Conservation (phyloP, 1,284 basidiomycete species). For the Wolfiporia cocos region DNA sequence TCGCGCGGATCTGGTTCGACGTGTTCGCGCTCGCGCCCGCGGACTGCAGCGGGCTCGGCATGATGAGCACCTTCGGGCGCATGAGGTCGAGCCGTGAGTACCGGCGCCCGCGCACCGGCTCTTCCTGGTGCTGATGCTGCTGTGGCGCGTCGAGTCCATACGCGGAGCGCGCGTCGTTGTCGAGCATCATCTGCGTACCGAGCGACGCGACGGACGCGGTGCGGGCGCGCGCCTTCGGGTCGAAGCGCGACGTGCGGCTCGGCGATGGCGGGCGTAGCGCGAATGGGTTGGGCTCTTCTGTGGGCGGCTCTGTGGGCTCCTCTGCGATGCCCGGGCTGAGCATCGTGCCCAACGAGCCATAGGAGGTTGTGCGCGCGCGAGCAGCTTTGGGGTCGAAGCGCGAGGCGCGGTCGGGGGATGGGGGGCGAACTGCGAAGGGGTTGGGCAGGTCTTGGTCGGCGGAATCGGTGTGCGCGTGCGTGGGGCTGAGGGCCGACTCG, state of each 20-base stretch:
- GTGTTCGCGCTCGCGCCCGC: conserved; percentile 25
- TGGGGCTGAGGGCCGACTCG: conserved; percentile 30
- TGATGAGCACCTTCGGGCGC: conserved; percentile 77
- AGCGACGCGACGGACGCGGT: conserved; percentile 62
- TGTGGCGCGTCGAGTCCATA: conserved; percentile 26
- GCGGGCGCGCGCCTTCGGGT: conserved; percentile 63
- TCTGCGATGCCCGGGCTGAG: conserved; percentile 35
- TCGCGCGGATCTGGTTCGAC: conserved; percentile 28
- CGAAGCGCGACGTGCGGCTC: conserved; percentile 58
- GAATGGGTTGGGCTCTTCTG: conserved; percentile 48
- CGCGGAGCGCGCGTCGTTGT: conserved; percentile 43
- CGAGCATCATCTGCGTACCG: conserved; percentile 55
- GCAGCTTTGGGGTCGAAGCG: conserved; percentile 66
- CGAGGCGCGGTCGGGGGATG: conserved; percentile 53
- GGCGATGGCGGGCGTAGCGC: conserved; percentile 53
- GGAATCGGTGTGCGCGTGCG: conserved; percentile 43
- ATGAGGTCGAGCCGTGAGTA: conserved; percentile 71
- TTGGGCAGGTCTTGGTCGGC: conserved; percentile 34
- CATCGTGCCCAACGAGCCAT: conserved; percentile 55
- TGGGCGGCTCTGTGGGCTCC: too few species aligned
- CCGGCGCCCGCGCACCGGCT: conserved; percentile 41
- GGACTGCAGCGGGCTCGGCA: conserved; percentile 76
- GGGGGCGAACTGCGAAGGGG: conserved; percentile 54
- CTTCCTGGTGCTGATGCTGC: too few species aligned
- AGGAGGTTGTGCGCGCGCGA: conserved; percentile 56